Evolutionary conservation across 164 flowering plant genomes (phyloP), one percentile per base, ranked within the genome.

Genomic region (Berberis thunbergii): DNA sequence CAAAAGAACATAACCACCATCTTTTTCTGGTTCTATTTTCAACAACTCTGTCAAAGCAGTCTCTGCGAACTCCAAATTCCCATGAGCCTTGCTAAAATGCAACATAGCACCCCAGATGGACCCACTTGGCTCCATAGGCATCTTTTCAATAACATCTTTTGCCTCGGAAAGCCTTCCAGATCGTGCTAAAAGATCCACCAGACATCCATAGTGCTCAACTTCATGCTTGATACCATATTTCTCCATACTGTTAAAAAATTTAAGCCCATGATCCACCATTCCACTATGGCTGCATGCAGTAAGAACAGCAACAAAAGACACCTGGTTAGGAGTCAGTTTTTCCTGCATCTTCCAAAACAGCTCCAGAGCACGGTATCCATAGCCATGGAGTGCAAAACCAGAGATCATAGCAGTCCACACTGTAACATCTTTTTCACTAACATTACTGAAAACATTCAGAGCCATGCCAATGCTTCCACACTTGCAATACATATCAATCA

Each of bases 381-480:
- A 62, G 53, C 84, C 84, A 74, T 83, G 83, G 65, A 74, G 74
- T 43, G 83, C 87, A 48, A 79, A 67, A n/a, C 84, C 84, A 41
- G 75, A 63, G 4, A 81, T 83, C 83, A 83, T 79, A 43, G 81
- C 69, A 42, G 84, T 79, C 87, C 87, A 83, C n/a, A 79, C 48
- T 3, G 73, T 57, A 49, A 80, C 83, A 72, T 83, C 87, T 57
- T 64, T 80, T 48, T 74, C 70, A 54, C 59, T 50, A 49, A 69
- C 61, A 8, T 45, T 48, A 41, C 68, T 63, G 63, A 81, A 83
- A 70, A 79, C 76, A 41, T 3, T 42, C 38, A 73, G 56, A 58
- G 84, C 87, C 13, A 58, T 67, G 60, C 74, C 75, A 49, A 83
- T 63, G 67, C 70, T 74, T n/a, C 84, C 84, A 70, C 87, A 80